Base-by-base conservation (phyloP, 176 grass and related monocot species). In the Oryza officinalis region DNA sequence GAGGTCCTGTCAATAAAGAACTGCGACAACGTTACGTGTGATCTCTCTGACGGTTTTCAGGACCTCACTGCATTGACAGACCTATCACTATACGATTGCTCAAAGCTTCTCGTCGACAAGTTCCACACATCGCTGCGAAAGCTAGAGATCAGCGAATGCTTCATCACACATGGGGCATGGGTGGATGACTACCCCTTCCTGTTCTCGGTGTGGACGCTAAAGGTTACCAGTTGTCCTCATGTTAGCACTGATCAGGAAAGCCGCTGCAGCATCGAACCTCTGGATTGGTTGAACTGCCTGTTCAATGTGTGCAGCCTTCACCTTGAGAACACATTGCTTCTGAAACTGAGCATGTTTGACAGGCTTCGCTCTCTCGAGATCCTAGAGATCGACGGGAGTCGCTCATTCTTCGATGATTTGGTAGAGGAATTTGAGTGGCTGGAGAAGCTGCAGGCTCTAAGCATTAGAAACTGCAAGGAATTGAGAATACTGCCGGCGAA, bases 91-190 rank as follows among this genome's bases (percentile, higher is more conserved):
- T 72, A 60, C 61, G 88, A 90, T 67, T 86, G 72, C 61, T 84
- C 88, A 3, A 83, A 83, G 73, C 75, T 90, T 65, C 49, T 83
- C 1, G 28, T 90, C 46, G 73, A 77, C 68, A 78, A 78, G 72
- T 86, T 90, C 22, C 67, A 81, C 68, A 65, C 83, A 3, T 90
- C 88, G 0, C 44, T 90, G 43, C 54, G 74, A 44, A 79, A 74
- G 2, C 13, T 90, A 2, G 84, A 90, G 68, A 83, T 86, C 79
- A 78, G 73, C 28, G 88, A 90, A 27, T 90, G 83, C 69, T 90
- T 90, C n/a, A 63, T 90, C 71, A 67, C 27, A 0, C 45, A 68
- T 12, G 88, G 83, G 11, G 74, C 74, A 35, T 86, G 88, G 88
- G 65, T 25, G 6, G 27, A 86, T 26, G 83, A 83, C 3, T 52